Evolutionary conservation across 495 filamentous ascomycete genomes (phyloP).

Genomic region (Geopyxis carbonaria): DNA sequence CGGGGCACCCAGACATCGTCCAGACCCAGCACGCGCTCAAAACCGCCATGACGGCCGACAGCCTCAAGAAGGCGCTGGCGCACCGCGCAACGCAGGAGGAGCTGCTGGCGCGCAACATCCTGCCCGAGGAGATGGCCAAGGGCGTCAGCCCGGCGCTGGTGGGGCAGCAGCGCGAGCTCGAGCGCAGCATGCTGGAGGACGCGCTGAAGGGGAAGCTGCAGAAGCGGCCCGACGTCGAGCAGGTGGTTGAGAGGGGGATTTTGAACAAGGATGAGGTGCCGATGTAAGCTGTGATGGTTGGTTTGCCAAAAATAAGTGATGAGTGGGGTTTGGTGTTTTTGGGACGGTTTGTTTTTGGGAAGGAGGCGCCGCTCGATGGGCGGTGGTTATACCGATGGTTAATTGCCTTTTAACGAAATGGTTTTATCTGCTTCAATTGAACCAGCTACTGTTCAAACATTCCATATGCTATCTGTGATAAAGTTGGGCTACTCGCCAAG

Average conservation of each 20-base stretch:
- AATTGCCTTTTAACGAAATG: no score
- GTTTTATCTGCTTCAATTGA: no score
- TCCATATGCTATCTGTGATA: no score
- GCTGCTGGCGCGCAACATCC: slow-evolving; percentile 24
- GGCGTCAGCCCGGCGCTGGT: slow-evolving; percentile 21
- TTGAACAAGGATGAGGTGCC: no score
- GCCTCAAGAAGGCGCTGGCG: slow-evolving; percentile 19
- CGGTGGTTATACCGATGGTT: no score
- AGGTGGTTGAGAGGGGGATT: slow-evolving; percentile 24
- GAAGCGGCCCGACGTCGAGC: slow-evolving; percentile 17
- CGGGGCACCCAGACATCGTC: slow-evolving; percentile 18
- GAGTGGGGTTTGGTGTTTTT: no score
- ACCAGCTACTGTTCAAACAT: no score
- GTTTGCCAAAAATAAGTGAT: no score
- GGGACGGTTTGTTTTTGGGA: no score
- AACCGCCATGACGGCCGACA: slow-evolving; percentile 18
- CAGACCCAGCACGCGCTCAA: slow-evolving; percentile 22
- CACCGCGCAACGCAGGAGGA: slow-evolving; percentile 23
- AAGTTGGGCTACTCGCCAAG: no score
- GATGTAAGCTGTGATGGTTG: no score
- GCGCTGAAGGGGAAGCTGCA: slow-evolving; percentile 22
- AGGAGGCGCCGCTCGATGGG: no score
- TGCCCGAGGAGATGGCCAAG: slow-evolving; percentile 15
- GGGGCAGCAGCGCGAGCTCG: slow-evolving; percentile 21
- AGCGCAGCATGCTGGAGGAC: slow-evolving; percentile 24